Conservation (phyloP, 2,329 filamentous ascomycete species). For the Pseudogymnoascus sp. region DNA sequence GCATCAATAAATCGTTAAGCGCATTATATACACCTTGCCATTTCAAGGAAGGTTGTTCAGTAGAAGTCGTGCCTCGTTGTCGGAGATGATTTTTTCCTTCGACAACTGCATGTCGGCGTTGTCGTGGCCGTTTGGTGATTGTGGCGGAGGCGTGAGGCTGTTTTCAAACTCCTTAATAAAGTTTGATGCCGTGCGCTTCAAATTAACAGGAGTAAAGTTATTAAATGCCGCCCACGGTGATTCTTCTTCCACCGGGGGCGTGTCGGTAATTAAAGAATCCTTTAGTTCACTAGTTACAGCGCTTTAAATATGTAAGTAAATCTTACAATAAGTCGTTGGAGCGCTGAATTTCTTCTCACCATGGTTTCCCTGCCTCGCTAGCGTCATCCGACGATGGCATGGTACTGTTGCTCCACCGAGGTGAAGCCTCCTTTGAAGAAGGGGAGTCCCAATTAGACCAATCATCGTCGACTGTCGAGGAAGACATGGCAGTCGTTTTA, state of each 20-base stretch:
- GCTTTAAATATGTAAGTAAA: constrained; percentile 1
- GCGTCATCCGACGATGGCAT: constrained; percentile 9
- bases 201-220: constrained; percentile 56
- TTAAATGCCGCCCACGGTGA: constrained; percentile 36
- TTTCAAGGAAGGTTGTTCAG: background rate
- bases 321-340: background rate
- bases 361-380: constrained; percentile 5
- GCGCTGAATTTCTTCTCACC: background rate
- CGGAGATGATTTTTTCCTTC: background rate
- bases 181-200: constrained; percentile 75
- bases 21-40: background rate
- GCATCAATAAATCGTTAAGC: constrained; percentile 5
- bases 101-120: background rate
- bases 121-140: background rate
- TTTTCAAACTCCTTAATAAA: constrained; percentile 91
- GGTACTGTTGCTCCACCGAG: constrained; percentile 53
- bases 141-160: constrained; percentile 49
- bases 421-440: constrained; percentile 43
- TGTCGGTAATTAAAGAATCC: constrained; percentile 18
- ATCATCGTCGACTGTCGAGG: constrained; percentile 46
- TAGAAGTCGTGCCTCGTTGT: constrained; percentile 2
- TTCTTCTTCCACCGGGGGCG: constrained; percentile 22
- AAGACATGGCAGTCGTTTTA: constrained; percentile 14
- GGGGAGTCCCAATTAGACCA: constrained; percentile 58
- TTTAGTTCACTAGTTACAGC: constrained; percentile 15